These are phyloP conservation scores for Thermoascus crustaceus DNA, from an alignment of 2,329 filamentous ascomycete species.

Conservation along the genomic window DNA sequence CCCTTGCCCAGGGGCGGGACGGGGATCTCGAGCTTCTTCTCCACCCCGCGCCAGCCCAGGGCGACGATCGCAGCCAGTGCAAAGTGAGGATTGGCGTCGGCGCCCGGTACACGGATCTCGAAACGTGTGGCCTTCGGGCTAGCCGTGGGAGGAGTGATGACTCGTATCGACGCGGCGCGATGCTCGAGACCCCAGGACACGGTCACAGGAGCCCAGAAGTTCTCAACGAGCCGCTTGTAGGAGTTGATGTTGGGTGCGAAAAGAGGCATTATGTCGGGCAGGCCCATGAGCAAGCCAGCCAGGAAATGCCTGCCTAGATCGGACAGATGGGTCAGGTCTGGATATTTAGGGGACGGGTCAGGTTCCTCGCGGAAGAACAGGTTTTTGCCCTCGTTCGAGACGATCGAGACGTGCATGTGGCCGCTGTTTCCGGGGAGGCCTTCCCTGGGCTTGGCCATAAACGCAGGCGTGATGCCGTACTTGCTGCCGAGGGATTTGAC, in stretches of 20 bases:
- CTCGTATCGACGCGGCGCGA: conserved; percentile 78
- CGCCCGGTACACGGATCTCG: conserved; percentile 88
- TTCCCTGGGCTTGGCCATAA: conserved; percentile 95
- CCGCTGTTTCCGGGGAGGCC: conserved; percentile 90
- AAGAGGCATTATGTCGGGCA: conserved; percentile 93
- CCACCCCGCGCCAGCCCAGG: conserved; percentile 81
- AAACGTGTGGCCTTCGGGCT: conserved; percentile 82
- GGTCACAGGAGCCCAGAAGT: conserved; percentile 97
- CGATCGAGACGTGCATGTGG: conserved; percentile 88
- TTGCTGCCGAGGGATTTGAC: conserved; percentile 83
- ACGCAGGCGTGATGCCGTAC: conserved; percentile 89
- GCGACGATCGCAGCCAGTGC: conserved; percentile 81
- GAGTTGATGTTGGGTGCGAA: conserved; percentile 93
- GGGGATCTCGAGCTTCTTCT: conserved; percentile 80
- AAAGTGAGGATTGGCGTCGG: conserved; percentile 81
- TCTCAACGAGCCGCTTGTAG: conserved; percentile 96
- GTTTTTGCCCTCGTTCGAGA: conserved; percentile 73
- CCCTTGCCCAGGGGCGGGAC: conserved; percentile 78
- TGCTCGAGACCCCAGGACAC: conserved; percentile 97
- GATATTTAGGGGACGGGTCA: conserved; percentile 63
- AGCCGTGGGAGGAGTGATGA: conserved; percentile 81
- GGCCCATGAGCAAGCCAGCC: conserved; percentile 76
- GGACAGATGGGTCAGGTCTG: conserved; percentile 71
- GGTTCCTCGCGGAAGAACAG: conserved; percentile 65
- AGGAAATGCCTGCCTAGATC: conserved; percentile 89